Conservation (phyloP, 2,329 filamentous ascomycete genomes). For the Aureobasidium sp. region DNA sequence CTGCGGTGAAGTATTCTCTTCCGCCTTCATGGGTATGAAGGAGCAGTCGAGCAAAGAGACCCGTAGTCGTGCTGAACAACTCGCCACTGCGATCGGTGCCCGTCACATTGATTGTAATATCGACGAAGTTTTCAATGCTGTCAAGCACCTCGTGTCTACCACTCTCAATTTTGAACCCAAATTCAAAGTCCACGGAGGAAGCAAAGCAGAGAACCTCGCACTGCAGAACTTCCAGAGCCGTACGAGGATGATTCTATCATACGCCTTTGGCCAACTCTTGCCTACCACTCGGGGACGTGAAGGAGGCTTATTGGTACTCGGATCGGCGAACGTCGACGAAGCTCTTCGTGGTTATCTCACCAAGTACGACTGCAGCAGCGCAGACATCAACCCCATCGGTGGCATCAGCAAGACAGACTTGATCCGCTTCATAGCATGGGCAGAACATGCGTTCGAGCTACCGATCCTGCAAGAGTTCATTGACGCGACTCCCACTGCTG, state of each 20-base stretch:
- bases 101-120: slow-evolving; percentile 71
- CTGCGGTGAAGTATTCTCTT: slow-evolving; percentile 53
- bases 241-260: slow-evolving; percentile 58
- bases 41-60: slow-evolving; percentile 61
- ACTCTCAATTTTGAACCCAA: slow-evolving; percentile 55
- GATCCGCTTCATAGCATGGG: slow-evolving; percentile 65
- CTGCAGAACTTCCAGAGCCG: slow-evolving; percentile 64
- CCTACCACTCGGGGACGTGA: slow-evolving; percentile 54
- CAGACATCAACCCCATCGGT: slow-evolving; percentile 57
- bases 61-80: slow-evolving; percentile 55
- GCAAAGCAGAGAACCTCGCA: slow-evolving; percentile 53
- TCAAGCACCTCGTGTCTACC: slow-evolving; percentile 52
- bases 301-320: slow-evolving; percentile 57
- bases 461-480: slow-evolving; percentile 62
- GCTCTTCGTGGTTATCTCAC: slow-evolving; percentile 55
- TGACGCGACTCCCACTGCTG: slow-evolving; percentile 44
- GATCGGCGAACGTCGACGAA: slow-evolving; percentile 60
- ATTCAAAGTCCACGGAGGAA: slow-evolving; percentile 59
- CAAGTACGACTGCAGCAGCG: slow-evolving; percentile 60
- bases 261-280: slow-evolving; percentile 57
- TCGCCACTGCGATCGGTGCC: slow-evolving; percentile 57
- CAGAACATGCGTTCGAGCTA: slow-evolving; percentile 51
- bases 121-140: slow-evolving; percentile 57
- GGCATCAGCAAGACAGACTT: slow-evolving; percentile 61
- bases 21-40: slow-evolving; percentile 63